Conservation (phyloP, 805 yeast species). For the Candida fluviatilis region DNA sequence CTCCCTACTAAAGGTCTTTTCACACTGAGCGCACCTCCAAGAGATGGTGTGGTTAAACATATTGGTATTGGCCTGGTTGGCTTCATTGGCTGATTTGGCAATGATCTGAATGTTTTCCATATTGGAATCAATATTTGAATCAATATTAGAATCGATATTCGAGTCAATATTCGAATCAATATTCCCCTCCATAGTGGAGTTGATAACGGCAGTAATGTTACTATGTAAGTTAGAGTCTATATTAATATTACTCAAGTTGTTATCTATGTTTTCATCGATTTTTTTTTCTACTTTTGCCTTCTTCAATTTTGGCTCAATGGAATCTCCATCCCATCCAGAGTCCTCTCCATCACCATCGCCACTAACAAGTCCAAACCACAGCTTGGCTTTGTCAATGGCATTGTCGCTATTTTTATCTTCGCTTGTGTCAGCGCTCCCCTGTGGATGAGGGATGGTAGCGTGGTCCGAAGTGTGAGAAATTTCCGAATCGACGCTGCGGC, state of each 20-base stretch:
- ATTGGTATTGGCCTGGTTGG: background rate
- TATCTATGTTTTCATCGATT: no score
- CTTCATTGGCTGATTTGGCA: constrained; percentile 3
- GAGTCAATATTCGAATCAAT: background rate
- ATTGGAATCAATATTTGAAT: background rate
- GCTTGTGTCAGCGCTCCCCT: constrained; percentile 1
- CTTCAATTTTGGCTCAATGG: background rate
- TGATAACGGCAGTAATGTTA: background rate
- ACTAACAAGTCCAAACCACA: constrained; percentile 2
- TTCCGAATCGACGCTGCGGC: background rate
- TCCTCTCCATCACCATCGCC: constrained; percentile 1
- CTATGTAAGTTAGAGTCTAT: background rate
- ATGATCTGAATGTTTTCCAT: constrained; percentile 3
- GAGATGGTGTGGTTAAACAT: background rate
- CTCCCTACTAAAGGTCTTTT: constrained; percentile 7
- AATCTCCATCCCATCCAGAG: constrained; percentile 1
- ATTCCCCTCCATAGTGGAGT: background rate
- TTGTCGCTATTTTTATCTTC: background rate
- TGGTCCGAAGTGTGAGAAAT: background rate
- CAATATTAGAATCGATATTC: background rate
- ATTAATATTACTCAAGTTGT: background rate
- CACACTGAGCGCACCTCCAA: constrained; percentile 9
- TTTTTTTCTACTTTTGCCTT: background rate
- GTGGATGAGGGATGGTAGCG: constrained; percentile 4
- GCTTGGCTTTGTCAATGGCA: constrained; percentile 1